These are phyloP conservation scores for Mrakia blollopis DNA, from an alignment of 768 basidiomycete genomes.

Conservation along the genomic window DNA sequence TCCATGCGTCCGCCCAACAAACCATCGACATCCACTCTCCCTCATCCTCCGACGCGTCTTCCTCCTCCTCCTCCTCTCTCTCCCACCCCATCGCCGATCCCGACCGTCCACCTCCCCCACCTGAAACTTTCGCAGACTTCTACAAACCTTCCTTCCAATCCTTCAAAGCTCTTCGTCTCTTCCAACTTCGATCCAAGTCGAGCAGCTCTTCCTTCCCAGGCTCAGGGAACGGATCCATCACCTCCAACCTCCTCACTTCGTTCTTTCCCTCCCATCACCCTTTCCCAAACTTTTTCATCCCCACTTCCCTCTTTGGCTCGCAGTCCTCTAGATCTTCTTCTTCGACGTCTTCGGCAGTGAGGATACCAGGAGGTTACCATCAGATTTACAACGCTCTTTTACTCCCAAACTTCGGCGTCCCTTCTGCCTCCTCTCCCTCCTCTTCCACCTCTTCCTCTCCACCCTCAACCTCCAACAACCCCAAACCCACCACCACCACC, in stretches of 20 bases:
- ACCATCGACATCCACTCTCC: neutral
- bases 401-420: neutral
- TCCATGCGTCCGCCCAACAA: neutral
- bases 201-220: neutral
- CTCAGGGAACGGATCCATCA: neutral
- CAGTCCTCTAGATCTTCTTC: neutral
- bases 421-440: neutral
- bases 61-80: neutral
- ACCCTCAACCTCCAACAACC: neutral
- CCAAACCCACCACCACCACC: neutral
- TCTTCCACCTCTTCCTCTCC: neutral
- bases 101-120: neutral
- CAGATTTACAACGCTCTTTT: constrained; percentile 6
- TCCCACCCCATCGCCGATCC: neutral
- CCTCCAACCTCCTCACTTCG: neutral
- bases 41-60: too few species aligned
- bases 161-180: constrained; percentile 6
- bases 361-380: neutral
- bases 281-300: neutral
- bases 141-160: constrained; percentile 5
- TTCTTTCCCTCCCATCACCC: constrained; percentile 7
- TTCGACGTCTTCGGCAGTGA: neutral
- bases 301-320: neutral
- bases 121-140: neutral
- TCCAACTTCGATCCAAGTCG: neutral